A percentile compares a stretch with the other conserved stretches of the same genome.
These are phyloP conservation scores for Grammothele lineata DNA, from an alignment of 768 basidiomycete genomes.

Conservation along the genomic window DNA sequence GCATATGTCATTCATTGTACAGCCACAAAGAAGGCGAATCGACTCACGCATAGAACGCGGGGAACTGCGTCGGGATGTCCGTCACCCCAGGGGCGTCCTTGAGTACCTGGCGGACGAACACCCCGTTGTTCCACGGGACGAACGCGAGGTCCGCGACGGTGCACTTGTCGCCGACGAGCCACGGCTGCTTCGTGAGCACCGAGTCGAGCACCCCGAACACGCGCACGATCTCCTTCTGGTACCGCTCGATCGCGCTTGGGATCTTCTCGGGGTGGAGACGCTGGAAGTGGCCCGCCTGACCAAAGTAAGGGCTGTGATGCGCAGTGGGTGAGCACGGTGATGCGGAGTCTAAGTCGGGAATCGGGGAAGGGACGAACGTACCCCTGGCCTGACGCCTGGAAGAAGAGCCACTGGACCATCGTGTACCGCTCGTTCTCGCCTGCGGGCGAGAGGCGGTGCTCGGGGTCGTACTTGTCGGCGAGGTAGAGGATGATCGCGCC, in stretches of 20 bases:
- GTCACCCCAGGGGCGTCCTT: slow-evolving; percentile 1
- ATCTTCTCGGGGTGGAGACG: slow-evolving; percentile 25
- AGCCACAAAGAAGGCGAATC: neutral
- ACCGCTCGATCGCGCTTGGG: slow-evolving; percentile 26
- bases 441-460: slow-evolving; percentile 31
- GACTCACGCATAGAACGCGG: slow-evolving; percentile 16
- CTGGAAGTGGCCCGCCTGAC: slow-evolving; percentile 25
- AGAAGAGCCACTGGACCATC: slow-evolving; percentile 41
- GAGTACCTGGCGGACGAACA: too few relatives aligned
- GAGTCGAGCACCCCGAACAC: slow-evolving; percentile 25
- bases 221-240: slow-evolving; percentile 25
- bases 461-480: slow-evolving; percentile 40
- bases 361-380: slow-evolving; percentile 1
- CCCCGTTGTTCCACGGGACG: slow-evolving; percentile 23
- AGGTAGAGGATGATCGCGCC: slow-evolving; percentile 42
- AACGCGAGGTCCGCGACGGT: slow-evolving; percentile 25
- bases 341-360: neutral
- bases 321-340: too few relatives aligned
- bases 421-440: slow-evolving; percentile 14
- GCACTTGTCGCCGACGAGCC: slow-evolving; percentile 24
- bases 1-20: too few relatives aligned
- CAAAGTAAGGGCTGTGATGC: slow-evolving; percentile 24
- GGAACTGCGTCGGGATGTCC: slow-evolving; percentile 20
- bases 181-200: slow-evolving; percentile 26
- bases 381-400: slow-evolving; percentile 30